Base-by-base conservation (phyloP, 495 filamentous ascomycete species). In the Gamarada debralockiae region DNA sequence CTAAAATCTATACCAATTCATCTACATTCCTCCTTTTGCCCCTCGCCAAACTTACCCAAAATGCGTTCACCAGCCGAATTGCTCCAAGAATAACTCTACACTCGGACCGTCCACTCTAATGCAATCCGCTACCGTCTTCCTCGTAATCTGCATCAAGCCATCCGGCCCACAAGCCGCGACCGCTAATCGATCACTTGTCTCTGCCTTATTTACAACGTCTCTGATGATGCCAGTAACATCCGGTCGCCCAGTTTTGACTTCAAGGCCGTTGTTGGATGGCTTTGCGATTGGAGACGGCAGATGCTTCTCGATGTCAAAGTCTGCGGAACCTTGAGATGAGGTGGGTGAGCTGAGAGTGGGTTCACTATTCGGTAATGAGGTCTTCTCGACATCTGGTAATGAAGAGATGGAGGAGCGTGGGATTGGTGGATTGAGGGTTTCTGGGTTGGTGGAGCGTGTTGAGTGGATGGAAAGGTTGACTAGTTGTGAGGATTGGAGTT, bases 131-230 rank as follows among this genome's bases (percentile, higher is more conserved):
- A 73, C 72, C 1, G 73, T 73, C 13, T 78, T 69, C n/a, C 76
- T 67, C 41, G 75, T 72, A 2, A 70, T 65, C 14, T 63, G 64
- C 63, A 76, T 76, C 15, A 82, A 55, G 10, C 67, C 66, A 31
- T 66, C 69, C 8, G 78, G 76, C 1, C 77, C 77, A 57, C 78
- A 82, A 8, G 69, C 76, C 14, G 71, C 73, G 21, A 82, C 71
- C 0, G 76, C 67, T 6, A 80, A 68, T 25, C 72, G 64, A 55
- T 74, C 64, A 43, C 70, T 62, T 9, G 61, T 61, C 8, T 62
- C 52, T n/a, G 68, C 66, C 1, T 65, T 64, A 8, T 60, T 60
- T n/a, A 77, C 65, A 3, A 72, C 68, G 6, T 65, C 58, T 4
- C 63, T 64, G 42, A 79, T 74, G 1, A 74, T 64, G 0, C 61